A percentile compares a stretch with the other conserved stretches of the same genome.
Evolutionary conservation across 2,329 filamentous ascomycete genomes (phyloP).

Genomic region (Pezicula neosporulosa): DNA sequence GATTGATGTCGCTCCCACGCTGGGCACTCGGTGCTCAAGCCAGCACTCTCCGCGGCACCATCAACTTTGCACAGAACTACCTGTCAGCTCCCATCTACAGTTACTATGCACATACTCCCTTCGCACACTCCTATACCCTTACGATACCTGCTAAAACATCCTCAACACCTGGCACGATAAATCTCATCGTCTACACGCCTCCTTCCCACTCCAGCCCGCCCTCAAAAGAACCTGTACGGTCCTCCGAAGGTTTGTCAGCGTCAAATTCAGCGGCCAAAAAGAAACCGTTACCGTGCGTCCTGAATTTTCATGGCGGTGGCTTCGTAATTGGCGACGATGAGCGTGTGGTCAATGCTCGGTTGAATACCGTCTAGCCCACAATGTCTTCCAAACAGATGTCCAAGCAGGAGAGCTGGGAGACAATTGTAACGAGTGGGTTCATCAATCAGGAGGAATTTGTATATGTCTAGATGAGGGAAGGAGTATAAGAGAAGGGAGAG

Average conservation of each 20-base stretch:
- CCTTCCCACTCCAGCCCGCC: background rate
- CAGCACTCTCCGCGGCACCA: background rate
- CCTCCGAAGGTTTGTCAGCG: background rate
- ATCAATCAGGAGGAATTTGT: background rate
- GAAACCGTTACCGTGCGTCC: background rate
- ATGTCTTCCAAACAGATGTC: no score
- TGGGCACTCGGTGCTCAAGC: background rate
- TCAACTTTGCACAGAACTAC: background rate
- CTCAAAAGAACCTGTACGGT: background rate
- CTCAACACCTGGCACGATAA: background rate
- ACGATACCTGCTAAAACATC: background rate
- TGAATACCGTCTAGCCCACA: no score
- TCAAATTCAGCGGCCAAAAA: background rate
- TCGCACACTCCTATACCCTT: background rate
- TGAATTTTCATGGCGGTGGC: constrained; percentile 63
- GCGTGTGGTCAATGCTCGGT: no score
- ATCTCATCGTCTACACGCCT: background rate
- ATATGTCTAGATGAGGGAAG: no score
- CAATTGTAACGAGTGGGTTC: no score
- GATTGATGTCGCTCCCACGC: background rate
- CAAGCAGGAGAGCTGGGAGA: no score
- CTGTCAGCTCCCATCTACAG: background rate
- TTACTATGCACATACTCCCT: background rate
- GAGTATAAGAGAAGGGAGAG: no score
- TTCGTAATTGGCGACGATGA: constrained; percentile 34